phyloP scores from a whole-genome alignment of 805 yeast species.

The Candida glaebosa region DNA sequence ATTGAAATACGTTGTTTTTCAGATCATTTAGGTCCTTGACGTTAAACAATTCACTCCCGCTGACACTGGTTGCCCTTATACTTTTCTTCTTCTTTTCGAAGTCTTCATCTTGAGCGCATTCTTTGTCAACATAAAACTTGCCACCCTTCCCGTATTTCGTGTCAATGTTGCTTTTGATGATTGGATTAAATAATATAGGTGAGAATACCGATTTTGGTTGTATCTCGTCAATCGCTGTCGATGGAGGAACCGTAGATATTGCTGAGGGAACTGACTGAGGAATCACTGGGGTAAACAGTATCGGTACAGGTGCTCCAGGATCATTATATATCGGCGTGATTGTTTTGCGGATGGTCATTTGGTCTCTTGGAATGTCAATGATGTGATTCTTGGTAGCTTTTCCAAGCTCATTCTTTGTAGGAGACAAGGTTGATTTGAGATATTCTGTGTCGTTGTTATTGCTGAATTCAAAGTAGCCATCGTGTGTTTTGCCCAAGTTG shows the following conservation, averaged over 20 bases:
- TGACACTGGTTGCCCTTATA: conserved; percentile 35
- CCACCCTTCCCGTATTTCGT: conserved; percentile 89
- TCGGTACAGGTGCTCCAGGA: conserved; percentile 82
- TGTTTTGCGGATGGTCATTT: conserved; percentile 42
- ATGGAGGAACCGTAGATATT: conserved; percentile 11
- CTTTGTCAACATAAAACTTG: conserved; percentile 64
- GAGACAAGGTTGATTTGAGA: not conserved
- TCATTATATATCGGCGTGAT: conserved; percentile 58
- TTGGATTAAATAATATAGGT: conserved; percentile 77
- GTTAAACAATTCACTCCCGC: conserved; percentile 18
- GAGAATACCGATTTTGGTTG: conserved; percentile 64
- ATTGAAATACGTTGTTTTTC: conserved; percentile 6
- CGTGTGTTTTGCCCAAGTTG: too few species aligned
- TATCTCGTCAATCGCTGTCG: conserved; percentile 5
- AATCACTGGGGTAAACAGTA: conserved; percentile 46
- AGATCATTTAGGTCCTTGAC: conserved; percentile 8
- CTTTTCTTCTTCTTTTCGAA: conserved; percentile 15
- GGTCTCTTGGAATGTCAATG: conserved; percentile 55
- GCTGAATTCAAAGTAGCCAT: not conserved
- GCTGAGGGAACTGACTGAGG: conserved; percentile 15
- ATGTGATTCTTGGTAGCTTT: not conserved
- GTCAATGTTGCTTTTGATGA: conserved; percentile 72
- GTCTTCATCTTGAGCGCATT: conserved; percentile 19
- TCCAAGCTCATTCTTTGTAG: not conserved
- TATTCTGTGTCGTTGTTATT: not conserved